These are phyloP conservation scores for Raphanus hybrid DNA, from an alignment of 441 rosid genomes.

Conservation along the genomic window DNA sequence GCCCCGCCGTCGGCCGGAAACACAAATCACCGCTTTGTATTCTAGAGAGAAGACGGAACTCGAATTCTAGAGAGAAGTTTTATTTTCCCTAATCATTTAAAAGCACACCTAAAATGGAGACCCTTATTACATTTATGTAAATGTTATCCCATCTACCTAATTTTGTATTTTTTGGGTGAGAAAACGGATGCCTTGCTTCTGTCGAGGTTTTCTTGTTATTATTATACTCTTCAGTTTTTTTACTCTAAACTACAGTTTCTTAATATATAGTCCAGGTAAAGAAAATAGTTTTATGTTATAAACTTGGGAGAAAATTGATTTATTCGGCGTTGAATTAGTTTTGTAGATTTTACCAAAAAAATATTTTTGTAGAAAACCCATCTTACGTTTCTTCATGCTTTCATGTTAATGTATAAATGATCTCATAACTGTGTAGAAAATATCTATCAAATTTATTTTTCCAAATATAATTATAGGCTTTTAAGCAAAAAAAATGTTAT, in stretches of 20 bases:
- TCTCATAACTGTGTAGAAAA: background rate
- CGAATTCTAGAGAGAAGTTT: no score
- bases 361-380: background rate
- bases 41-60: no score
- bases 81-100: no score
- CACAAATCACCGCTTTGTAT: no score
- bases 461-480: background rate
- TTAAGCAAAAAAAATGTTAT: no score
- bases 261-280: no score
- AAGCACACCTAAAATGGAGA: background rate
- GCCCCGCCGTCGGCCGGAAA: no score
- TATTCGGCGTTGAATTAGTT: background rate
- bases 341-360: background rate
- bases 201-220: background rate
- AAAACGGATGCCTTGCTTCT: conserved; percentile 13
- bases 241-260: background rate
- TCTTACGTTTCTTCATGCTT: background rate
- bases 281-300: background rate
- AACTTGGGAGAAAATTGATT: background rate
- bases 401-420: background rate
- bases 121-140: background rate
- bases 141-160: conserved; percentile 20
- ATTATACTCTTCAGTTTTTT: background rate
- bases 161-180: conserved; percentile 30
- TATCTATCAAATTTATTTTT: background rate